Percentiles rank a stretch among this genome's conserved stretches.
These are phyloP conservation scores for Pestalotiopsis sp. DNA, from an alignment of 2,329 filamentous ascomycete genomes.

Conservation along the genomic window DNA sequence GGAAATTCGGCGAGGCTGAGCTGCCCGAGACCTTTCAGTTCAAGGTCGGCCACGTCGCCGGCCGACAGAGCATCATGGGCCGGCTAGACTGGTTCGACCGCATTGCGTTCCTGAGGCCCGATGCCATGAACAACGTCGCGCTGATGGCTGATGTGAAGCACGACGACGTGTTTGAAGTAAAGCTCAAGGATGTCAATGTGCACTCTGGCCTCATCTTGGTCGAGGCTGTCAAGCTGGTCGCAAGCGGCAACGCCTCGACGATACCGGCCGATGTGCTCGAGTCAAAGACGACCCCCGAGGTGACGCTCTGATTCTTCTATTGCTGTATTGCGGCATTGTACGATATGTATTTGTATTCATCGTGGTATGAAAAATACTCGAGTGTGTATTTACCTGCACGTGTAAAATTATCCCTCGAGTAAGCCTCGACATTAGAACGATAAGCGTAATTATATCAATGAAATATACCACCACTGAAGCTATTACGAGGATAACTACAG, in stretches of 20 bases:
- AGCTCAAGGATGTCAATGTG: constrained; percentile 57
- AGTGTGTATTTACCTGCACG: neutral
- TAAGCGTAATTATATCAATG: neutral
- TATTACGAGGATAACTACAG: neutral
- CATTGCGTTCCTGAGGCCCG: constrained; percentile 42
- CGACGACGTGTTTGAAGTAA: constrained; percentile 60
- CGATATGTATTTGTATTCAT: neutral
- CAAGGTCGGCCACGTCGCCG: constrained; percentile 43
- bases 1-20: constrained; percentile 53
- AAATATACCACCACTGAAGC: neutral
- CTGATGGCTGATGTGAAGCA: constrained; percentile 45
- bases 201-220: constrained; percentile 48
- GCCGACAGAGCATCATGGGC: constrained; percentile 38
- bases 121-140: constrained; percentile 39
- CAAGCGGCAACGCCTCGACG: constrained; percentile 16
- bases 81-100: constrained; percentile 55
- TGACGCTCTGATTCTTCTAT: neutral
- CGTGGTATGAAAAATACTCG: neutral
- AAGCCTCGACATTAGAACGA: neutral
- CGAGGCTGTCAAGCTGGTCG: constrained; percentile 40
- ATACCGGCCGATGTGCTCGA: neutral
- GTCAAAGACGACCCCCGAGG: neutral
- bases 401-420: neutral
- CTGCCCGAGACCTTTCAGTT: constrained; percentile 54
- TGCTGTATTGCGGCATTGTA: neutral